Base-by-base conservation (phyloP, 805 yeast genomes). In the Metschnikowia sp. region DNA sequence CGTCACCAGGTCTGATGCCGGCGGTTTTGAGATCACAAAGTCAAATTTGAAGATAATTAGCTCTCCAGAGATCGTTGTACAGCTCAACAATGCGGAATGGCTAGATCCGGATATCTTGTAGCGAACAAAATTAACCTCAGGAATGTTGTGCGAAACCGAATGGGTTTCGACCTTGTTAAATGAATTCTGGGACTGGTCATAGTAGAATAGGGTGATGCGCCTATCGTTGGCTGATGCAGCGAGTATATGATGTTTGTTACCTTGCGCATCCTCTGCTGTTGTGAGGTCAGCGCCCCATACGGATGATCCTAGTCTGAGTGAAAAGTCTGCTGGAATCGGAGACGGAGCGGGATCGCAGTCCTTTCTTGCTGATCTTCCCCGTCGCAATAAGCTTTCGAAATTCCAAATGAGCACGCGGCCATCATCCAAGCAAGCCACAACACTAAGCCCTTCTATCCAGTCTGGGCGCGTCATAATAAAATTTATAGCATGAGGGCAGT, bases 281-380 rank as follows among this genome's bases (percentile, higher is more conserved):
- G 62, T 52, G 34, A 76, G 62, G 55, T 81, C 86, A 15, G 81
- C 54, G 0, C 88, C 87, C 90, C 90, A 84, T 2, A 76, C 79
- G 1, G 86, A 79, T 1, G 76, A 63, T 31, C 62, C 65, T 3
- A 76, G 45, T 26, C 54, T 57, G 32, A 63, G 56, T 8, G 37
- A 15, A 26, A 33, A 29, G 18, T 60, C 66, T 2, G 71, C 59
- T 6, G 54, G 49, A 1, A 65, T 46, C 30, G 54, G 15, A 15
- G 15, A 15, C 15, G 15, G 15, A 15, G 15, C 15, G 15, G 15
- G 15, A 15, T 15, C 15, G 15, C 15, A 15, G 15, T 15, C 15
- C 15, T 15, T 15, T 15, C 15, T 15, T 15, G 53, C 10, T 59
- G 44, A 8, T 10, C 36, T 32, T 4, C 56, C 42, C 10, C 56